phyloP scores from a whole-genome alignment of 23 red algal species.

The Gracilariopsis chorda region DNA sequence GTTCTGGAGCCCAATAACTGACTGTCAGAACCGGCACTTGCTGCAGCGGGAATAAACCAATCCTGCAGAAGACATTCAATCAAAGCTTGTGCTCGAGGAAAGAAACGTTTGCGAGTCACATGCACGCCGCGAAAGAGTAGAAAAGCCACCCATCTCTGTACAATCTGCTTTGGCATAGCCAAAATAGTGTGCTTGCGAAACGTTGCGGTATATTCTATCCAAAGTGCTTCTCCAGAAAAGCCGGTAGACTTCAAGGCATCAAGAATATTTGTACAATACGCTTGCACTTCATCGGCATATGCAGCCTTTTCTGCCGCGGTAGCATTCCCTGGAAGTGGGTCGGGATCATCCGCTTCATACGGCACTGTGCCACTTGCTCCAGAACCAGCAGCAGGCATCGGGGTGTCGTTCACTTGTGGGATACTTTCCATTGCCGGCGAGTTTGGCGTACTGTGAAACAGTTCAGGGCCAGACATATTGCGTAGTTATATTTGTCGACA shows the following conservation, averaged over 20 bases:
- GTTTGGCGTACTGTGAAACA: background rate
- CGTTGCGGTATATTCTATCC: background rate
- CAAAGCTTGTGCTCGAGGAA: background rate
- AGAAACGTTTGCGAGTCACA: background rate
- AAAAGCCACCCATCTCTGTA: background rate
- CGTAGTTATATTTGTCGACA: constrained; percentile 1
- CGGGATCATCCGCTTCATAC: background rate
- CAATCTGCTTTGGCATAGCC: background rate
- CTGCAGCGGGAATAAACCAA: background rate
- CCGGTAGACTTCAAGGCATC: background rate
- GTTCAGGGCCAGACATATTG: background rate
- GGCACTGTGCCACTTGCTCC: too few species aligned
- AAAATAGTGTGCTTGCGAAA: background rate
- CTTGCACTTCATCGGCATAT: background rate
- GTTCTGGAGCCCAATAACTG: background rate
- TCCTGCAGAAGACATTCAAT: background rate
- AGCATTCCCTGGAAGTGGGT: background rate
- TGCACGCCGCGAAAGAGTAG: background rate
- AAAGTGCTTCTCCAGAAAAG: background rate
- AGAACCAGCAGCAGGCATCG: background rate
- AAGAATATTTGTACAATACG: background rate
- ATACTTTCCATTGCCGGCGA: background rate
- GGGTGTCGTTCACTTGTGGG: background rate
- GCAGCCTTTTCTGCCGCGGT: background rate
- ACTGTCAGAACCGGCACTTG: background rate